Evolutionary conservation across 768 basidiomycete genomes (phyloP), one percentile per base, ranked within the genome.

Genomic region (Auricularia heimuer): DNA sequence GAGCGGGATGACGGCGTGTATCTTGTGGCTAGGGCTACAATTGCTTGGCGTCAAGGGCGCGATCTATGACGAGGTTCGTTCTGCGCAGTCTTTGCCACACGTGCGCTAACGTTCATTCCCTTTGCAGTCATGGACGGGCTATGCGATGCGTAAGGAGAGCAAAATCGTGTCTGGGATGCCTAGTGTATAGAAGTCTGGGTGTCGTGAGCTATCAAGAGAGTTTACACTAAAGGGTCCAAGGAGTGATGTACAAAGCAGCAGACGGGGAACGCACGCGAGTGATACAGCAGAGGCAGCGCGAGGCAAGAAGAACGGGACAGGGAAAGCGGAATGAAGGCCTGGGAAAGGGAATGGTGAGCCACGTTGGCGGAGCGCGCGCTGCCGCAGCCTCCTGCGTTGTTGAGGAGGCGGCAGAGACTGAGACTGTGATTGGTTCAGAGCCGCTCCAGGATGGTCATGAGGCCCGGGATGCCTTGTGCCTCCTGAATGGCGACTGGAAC

Each of bases 1-100:
- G 62, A 96, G 92, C 72, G 96, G 96, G 54, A 98, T 99, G 96
- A 97, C 95, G n/a, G 96, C 96, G 11, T 92, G 84, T 3, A 80
- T 98, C 14, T 80, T 98, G 4, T 98, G 97, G 95, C 80, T 98
- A 65, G 94, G 92, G n/a, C 78, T 97, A 67, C 84, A 89, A 73
- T 70, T 89, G 44, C 70, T 94, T 58, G 86, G 85, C 14, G 83
- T 83, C 63, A 77, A 79, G 29, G 77, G 89, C 47, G 83, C 82
- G n/a, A 74, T 98, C 11, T 99, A 98, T 71, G 97, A 99, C 69
- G 97, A 99, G 85, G 94, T 96, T 72, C 62, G 85, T 69, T 1
- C 4, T 7, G 21, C 62, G 4, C 24, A 56, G 37, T 64, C n/a
- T 36, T 60, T 67, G 29, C 24, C 12, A 33, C 54, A 60, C 56